Conservation (phyloP, 2,329 filamentous ascomycete genomes). For the Ophiostoma montium region DNA sequence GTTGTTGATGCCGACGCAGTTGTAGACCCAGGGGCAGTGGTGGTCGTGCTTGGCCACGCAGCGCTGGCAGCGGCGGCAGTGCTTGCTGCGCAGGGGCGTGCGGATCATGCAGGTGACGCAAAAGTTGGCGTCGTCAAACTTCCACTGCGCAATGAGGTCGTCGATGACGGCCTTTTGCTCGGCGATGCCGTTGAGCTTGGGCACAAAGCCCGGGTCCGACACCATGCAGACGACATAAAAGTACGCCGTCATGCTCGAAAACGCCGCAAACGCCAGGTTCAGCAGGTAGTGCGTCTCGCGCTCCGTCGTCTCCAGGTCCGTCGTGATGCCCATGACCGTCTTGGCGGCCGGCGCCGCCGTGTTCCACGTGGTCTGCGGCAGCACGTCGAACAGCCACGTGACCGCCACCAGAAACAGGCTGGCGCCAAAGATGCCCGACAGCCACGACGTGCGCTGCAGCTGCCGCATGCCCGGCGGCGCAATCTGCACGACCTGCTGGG, state of each 20-base stretch:
- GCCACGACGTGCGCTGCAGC: conserved; percentile 84
- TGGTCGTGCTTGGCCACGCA: conserved; percentile 96
- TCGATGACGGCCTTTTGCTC: conserved; percentile 67
- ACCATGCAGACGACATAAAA: conserved; percentile 82
- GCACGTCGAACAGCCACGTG: conserved; percentile 59
- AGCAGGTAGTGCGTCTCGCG: conserved; percentile 45
- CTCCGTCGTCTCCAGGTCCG: not conserved
- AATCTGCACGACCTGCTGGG: conserved; percentile 64
- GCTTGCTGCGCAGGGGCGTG: conserved; percentile 84
- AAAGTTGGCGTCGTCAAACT: conserved; percentile 3
- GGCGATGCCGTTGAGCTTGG: conserved; percentile 75
- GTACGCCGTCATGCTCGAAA: conserved; percentile 56
- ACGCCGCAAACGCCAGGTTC: conserved; percentile 59
- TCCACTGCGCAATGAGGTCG: conserved; percentile 3
- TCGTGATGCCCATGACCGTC: not conserved
- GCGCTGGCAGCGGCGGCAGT: conserved; percentile 79
- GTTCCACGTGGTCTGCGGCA: conserved; percentile 33
- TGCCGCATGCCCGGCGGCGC: conserved; percentile 79
- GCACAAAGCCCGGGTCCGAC: conserved; percentile 83
- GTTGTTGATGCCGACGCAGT: conserved; percentile 91
- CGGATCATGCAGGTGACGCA: conserved; percentile 47
- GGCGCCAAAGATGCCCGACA: conserved; percentile 84
- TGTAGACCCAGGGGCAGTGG: conserved; percentile 96
- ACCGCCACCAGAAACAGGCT: conserved; percentile 70
- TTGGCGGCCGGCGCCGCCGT: not conserved